These are phyloP conservation scores for Eucalyptus leucophloia DNA, from an alignment of 345 rosid species.

Conservation along the genomic window DNA sequence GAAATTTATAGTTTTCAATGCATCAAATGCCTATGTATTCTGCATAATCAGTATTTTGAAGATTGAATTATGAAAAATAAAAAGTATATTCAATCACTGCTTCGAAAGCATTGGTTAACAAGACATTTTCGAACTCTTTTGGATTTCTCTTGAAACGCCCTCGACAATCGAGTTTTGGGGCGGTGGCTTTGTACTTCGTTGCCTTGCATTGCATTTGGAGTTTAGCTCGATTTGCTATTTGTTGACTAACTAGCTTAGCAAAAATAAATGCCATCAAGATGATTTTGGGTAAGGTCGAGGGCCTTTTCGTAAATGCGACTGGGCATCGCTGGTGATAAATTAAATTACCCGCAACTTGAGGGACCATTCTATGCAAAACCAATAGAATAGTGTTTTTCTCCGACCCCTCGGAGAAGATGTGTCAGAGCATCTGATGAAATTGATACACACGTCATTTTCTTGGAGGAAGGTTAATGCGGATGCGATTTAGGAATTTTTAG, in stretches of 20 bases:
- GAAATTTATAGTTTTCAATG: fast-evolving
- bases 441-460: neutral
- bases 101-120: fast-evolving
- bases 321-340: neutral
- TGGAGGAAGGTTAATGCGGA: neutral
- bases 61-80: fast-evolving
- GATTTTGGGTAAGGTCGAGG: neutral
- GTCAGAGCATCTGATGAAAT: neutral
- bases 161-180: neutral
- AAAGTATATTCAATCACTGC: fast-evolving
- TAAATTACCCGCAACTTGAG: neutral
- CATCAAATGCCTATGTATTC: fast-evolving
- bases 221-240: neutral
- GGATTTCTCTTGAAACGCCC: fast-evolving
- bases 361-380: neutral
- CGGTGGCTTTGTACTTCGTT: neutral
- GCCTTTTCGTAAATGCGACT: neutral
- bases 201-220: neutral
- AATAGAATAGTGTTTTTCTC: neutral
- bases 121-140: neutral
- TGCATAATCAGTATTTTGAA: fast-evolving
- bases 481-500: neutral
- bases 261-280: fast-evolving
- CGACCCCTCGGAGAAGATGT: neutral
- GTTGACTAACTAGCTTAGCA: neutral